These are phyloP conservation scores for Lotmaria passim DNA, from an alignment of 208 protist species.

Conservation along the genomic window DNA sequence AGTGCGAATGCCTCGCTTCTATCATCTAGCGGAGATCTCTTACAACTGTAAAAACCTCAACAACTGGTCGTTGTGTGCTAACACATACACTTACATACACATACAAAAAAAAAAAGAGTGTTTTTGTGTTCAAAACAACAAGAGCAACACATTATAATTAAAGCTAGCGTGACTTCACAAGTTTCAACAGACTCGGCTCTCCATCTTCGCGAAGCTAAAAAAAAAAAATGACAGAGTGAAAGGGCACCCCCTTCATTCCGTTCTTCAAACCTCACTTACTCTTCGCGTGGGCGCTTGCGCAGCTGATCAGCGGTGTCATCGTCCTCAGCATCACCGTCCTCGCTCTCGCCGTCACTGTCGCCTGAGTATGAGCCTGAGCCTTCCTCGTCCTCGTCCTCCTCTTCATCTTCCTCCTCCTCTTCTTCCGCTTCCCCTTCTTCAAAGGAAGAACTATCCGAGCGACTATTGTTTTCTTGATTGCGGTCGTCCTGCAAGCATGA, in stretches of 20 bases:
- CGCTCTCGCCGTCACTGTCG: slow-evolving; percentile 1
- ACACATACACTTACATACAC: too few relatives aligned
- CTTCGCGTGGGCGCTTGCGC: slow-evolving; percentile 1
- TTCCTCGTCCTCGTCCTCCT: slow-evolving; percentile 23
- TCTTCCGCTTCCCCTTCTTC: slow-evolving; percentile 16
- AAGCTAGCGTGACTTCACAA: too few relatives aligned
- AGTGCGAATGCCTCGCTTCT: too few relatives aligned
- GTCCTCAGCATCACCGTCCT: neutral
- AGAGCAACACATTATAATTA: too few relatives aligned
- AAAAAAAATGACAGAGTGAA: too few relatives aligned
- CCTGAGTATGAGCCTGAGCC: slow-evolving; percentile 11
- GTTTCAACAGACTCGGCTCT: too few relatives aligned
- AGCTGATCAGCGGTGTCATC: neutral
- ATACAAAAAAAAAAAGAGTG: too few relatives aligned
- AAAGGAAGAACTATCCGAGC: neutral
- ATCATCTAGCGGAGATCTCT: too few relatives aligned
- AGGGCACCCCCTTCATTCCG: neutral
- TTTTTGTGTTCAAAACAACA: too few relatives aligned
- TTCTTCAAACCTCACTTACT: neutral
- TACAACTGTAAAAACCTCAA: too few relatives aligned
- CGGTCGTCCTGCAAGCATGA: neutral
- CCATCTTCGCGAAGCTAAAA: too few relatives aligned
- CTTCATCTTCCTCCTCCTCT: neutral
- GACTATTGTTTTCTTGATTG: slow-evolving; percentile 7
- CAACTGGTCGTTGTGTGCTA: too few relatives aligned